Evolutionary conservation across 257 asterid species (phyloP).

Genomic region (Cordia subcordata): DNA sequence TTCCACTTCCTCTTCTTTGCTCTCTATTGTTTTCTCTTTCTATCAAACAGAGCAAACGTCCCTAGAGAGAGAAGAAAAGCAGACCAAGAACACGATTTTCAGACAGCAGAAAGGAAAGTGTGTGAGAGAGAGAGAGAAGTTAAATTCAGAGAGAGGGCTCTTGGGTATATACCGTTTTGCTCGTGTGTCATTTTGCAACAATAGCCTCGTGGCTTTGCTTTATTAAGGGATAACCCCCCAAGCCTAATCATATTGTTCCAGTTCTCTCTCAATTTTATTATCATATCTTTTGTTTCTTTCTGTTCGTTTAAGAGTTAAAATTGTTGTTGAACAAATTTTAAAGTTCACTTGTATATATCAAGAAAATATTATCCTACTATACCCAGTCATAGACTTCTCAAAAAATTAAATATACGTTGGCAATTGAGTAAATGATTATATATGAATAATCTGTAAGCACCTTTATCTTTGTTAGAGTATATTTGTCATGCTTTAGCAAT

Average conservation of each 20-base stretch:
- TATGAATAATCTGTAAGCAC: too few relatives aligned
- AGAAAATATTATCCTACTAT: too few relatives aligned
- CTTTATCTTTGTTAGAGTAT: too few relatives aligned
- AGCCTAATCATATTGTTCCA: too few relatives aligned
- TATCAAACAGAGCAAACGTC: not conserved
- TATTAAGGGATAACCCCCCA: not conserved
- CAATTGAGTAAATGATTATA: too few relatives aligned
- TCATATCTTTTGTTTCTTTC: not conserved
- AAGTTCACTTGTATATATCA: too few relatives aligned
- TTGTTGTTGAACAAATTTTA: too few relatives aligned
- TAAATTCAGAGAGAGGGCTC: slow-evolving; percentile 32
- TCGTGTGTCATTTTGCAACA: slow-evolving; percentile 13
- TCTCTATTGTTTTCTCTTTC: not conserved
- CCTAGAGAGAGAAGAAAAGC: slow-evolving; percentile 17
- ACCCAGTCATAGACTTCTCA: too few relatives aligned
- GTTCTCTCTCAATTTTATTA: not conserved
- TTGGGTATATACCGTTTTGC: slow-evolving; percentile 35
- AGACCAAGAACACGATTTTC: slow-evolving; percentile 32
- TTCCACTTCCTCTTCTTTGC: not conserved
- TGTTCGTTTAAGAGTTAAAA: too few relatives aligned
- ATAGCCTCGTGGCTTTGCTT: slow-evolving; percentile 17
- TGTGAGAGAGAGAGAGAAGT: too few relatives aligned
- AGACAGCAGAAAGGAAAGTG: slow-evolving; percentile 30
- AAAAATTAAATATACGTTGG: too few relatives aligned
- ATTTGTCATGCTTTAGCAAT: too few relatives aligned